Evolutionary conservation across 768 basidiomycete genomes (phyloP), one percentile per base, ranked within the genome.

Genomic region (Podaxis rugospora): DNA sequence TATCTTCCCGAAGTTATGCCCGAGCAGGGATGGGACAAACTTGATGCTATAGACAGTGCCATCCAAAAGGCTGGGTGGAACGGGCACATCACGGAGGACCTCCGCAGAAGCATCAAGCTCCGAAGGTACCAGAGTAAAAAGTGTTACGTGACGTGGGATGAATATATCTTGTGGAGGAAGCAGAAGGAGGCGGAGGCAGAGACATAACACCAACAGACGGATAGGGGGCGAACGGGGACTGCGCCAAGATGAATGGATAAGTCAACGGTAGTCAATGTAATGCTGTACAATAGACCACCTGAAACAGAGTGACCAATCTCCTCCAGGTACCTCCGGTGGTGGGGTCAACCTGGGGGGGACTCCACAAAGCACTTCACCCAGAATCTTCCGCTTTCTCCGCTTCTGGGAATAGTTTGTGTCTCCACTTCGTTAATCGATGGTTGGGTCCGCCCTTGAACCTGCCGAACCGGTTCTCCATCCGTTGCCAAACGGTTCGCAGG

Each of bases 21-120:
- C 0, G 92, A 93, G 39, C 96, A 98, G 73, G 95, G 93, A 5
- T 99, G 97, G 97, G 84, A 87, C 63, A 90, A 90, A 81, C 77
- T 89, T 61, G 91, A 97, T 72, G 89, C 96, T 5, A 76, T 99
- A 40, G 88, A 95, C 66, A 93, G 88, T 66, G 93, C 95, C 28
- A 93, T 98, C 64, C 83, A 85, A 64, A 99, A 99, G 75, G 92
- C 95, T 3, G 97, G 95, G 2, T 98, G 90, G 89, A 83, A 72
- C 59, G 93, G 92, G 1, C 72, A 73, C 53, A 90, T 95, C 67
- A 90, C 87, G 0, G 94, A 96, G 70, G 90, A 90, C 66, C 73
- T 93, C 53, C 80, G 93, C 51, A 79, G 90, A 65, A 86, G 85
- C 68, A 74, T 94, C 66, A 87, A 80, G 70, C 80, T 96, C 66